These are phyloP conservation scores for Iberis amara DNA, from an alignment of 441 rosid genomes.

Conservation along the genomic window DNA sequence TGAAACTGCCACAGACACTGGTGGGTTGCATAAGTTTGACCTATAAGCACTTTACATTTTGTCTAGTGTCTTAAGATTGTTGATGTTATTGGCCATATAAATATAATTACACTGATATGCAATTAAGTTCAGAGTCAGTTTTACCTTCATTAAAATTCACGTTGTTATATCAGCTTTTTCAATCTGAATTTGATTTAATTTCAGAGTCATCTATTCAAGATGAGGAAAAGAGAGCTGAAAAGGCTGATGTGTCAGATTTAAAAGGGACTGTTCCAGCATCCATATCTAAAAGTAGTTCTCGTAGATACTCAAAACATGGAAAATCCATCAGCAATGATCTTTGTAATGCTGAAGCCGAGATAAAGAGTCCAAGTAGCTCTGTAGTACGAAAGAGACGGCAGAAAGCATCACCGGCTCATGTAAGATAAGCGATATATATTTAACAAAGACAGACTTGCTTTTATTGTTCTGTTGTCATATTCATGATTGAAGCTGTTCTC, in stretches of 20 bases:
- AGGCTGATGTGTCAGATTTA: constrained; percentile 41
- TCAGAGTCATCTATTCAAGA: constrained; percentile 65
- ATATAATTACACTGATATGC: neutral
- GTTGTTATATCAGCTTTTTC: constrained; percentile 4
- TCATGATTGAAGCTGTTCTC: constrained; percentile 33
- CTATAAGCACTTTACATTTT: constrained; percentile 18
- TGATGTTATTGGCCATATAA: constrained; percentile 8
- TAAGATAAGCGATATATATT: constrained; percentile 35
- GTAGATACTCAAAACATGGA: constrained; percentile 39
- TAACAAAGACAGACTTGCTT: constrained; percentile 7
- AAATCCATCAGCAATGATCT: constrained; percentile 33
- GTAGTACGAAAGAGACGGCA: constrained; percentile 54
- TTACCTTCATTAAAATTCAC: constrained; percentile 4
- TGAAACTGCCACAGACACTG: constrained; percentile 66
- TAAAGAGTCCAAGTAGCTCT: constrained; percentile 35
- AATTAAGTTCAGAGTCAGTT: neutral
- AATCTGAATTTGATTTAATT: constrained; percentile 23
- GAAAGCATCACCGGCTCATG: constrained; percentile 51
- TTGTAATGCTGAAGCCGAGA: constrained; percentile 44
- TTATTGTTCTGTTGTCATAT: constrained; percentile 22
- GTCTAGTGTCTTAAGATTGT: constrained; percentile 16
- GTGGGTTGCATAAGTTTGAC: constrained; percentile 40
- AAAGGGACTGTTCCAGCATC: constrained; percentile 43
- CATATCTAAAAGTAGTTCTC: constrained; percentile 38
- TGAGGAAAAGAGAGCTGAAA: constrained; percentile 50